Evolutionary conservation across 2,329 filamentous ascomycete species (phyloP).

Genomic region (Graphilbum sp.): DNA sequence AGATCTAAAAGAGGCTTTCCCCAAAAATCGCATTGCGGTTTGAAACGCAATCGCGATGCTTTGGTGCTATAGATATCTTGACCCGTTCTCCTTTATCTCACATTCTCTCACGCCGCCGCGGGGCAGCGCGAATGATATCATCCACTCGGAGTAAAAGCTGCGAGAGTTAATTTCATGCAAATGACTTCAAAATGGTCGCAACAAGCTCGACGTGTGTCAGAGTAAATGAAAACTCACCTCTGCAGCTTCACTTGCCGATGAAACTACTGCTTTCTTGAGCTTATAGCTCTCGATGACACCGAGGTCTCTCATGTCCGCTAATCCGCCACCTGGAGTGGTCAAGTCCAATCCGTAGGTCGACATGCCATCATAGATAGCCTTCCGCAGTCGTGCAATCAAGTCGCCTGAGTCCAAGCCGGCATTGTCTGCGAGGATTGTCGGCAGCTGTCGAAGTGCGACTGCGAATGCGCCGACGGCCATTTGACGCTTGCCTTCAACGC

Average conservation of each 20-base stretch:
- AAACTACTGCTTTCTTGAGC: slow-evolving; percentile 94
- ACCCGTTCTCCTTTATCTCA: no score
- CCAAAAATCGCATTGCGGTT: no score
- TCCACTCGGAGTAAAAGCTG: slow-evolving; percentile 84
- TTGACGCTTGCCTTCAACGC: slow-evolving; percentile 92
- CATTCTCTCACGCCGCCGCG: slow-evolving; percentile 56
- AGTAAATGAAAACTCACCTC: slow-evolving; percentile 55
- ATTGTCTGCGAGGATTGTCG: slow-evolving; percentile 94
- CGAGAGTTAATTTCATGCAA: background rate
- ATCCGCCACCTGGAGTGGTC: slow-evolving; percentile 74
- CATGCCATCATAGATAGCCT: slow-evolving; percentile 89
- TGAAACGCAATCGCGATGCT: no score
- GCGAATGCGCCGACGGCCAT: slow-evolving; percentile 85
- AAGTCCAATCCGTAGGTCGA: slow-evolving; percentile 84
- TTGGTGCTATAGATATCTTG: no score
- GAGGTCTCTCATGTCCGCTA: slow-evolving; percentile 87
- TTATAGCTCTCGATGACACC: slow-evolving; percentile 98
- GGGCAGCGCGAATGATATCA: slow-evolving; percentile 92
- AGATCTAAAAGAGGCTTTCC: no score
- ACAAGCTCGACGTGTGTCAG: no score
- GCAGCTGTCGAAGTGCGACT: slow-evolving; percentile 75
- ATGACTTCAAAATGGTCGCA: no score
- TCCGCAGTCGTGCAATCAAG: slow-evolving; percentile 76
- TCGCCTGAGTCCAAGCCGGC: slow-evolving; percentile 92
- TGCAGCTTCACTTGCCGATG: slow-evolving; percentile 86